phyloP scores from a whole-genome alignment of 208 protist genomes.

The Trypanosoma melophagium region DNA sequence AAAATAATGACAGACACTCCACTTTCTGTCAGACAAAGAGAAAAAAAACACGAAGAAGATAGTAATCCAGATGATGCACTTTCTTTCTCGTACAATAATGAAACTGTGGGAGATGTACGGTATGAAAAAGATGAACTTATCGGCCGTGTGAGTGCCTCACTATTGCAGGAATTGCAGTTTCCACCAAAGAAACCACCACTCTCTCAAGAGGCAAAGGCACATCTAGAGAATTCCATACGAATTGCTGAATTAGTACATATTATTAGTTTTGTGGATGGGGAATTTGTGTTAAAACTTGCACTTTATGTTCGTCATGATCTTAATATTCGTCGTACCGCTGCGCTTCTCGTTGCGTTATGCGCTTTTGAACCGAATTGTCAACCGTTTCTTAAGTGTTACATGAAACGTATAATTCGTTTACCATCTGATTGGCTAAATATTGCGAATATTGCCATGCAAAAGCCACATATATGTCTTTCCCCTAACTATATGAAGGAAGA shows the following conservation, averaged over 20 bases:
- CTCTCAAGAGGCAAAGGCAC: not conserved
- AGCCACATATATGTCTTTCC: slow-evolving; percentile 1
- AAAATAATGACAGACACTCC: too few species aligned
- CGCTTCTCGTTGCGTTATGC: slow-evolving; percentile 88
- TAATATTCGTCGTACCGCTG: slow-evolving; percentile 89
- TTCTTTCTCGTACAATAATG: not conserved
- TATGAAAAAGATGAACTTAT: slow-evolving; percentile 80
- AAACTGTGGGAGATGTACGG: slow-evolving; percentile 29
- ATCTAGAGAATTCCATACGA: slow-evolving; percentile 10
- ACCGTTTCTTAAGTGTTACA: slow-evolving; percentile 87
- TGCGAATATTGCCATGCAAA: slow-evolving; percentile 71
- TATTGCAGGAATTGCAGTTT: slow-evolving; percentile 65
- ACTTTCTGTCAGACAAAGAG: too few species aligned
- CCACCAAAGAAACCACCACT: not conserved
- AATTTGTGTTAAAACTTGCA: slow-evolving; percentile 92
- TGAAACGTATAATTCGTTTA: slow-evolving; percentile 73
- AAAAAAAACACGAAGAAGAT: not conserved
- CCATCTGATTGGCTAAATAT: slow-evolving; percentile 94
- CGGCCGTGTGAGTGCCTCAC: slow-evolving; percentile 64
- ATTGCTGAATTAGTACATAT: slow-evolving; percentile 58
- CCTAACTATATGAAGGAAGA: not conserved
- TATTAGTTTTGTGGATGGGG: slow-evolving; percentile 65
- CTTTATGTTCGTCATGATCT: slow-evolving; percentile 92
- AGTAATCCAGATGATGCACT: not conserved
- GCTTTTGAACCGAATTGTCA: slow-evolving; percentile 69